phyloP scores from a whole-genome alignment of 2,329 filamentous ascomycete species.

The Periconia digitata region DNA sequence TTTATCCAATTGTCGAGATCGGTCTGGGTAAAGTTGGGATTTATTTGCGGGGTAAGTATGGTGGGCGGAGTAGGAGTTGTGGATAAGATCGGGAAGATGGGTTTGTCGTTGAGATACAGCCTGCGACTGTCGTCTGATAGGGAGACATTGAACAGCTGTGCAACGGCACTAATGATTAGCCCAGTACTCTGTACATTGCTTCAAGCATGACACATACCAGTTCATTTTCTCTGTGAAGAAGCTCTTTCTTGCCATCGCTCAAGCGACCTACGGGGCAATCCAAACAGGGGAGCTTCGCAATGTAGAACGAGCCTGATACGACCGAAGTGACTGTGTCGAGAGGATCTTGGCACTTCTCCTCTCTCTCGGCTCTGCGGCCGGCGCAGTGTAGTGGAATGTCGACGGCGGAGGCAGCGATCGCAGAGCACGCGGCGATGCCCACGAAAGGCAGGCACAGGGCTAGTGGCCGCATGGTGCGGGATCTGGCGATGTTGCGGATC shows the following conservation, averaged over 20 bases:
- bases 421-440: conserved; percentile 10
- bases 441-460: conserved; percentile 11
- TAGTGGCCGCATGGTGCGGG: conserved; percentile 13
- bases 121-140: conserved; percentile 30
- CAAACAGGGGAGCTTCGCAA: conserved; percentile 33
- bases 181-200: background rate
- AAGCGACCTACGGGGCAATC: conserved; percentile 22
- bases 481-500: conserved; percentile 4
- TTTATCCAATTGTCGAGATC: conserved; percentile 26
- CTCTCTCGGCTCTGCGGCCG: conserved; percentile 5
- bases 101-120: conserved; percentile 26
- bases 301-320: conserved; percentile 26
- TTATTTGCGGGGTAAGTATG: conserved; percentile 21
- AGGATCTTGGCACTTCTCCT: conserved; percentile 23
- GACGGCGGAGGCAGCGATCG: conserved; percentile 5
- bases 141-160: conserved; percentile 34
- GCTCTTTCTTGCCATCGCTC: conserved; percentile 5
- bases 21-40: conserved; percentile 22
- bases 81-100: conserved; percentile 27
- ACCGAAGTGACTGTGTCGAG: conserved; percentile 26
- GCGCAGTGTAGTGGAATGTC: conserved; percentile 20
- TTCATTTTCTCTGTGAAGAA: conserved; percentile 22
- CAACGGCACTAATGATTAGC: conserved; percentile 3
- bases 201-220: conserved; percentile 23
- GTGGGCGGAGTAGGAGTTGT: conserved; percentile 26